Base-by-base conservation (phyloP, 352 stramenopile genomes). In the Paralagenidium karlingii region DNA sequence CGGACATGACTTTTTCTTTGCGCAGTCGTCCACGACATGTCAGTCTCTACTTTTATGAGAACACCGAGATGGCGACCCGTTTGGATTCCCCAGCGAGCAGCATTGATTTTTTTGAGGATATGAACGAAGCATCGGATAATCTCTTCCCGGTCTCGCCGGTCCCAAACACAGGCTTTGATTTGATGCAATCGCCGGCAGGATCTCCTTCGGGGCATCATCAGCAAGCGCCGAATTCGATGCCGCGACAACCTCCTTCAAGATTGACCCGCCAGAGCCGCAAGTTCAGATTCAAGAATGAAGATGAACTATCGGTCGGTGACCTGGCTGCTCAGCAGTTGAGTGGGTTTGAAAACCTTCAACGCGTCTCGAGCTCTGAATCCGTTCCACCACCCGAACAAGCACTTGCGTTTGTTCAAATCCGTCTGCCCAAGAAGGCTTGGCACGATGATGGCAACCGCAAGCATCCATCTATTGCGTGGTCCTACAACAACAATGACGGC, bases 351-450 rank as follows among this genome's bases (percentile, higher is more conserved):
- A n/a, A 83, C 13, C 60, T 62, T 1, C 67, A 82, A 34, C 60
- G 56, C 8, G 69, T 84, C 22, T 82, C 60, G n/a, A n/a, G n/a
- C n/a, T n/a, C n/a, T n/a, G n/a, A n/a, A n/a, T n/a, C n/a, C n/a
- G n/a, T n/a, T n/a, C n/a, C n/a, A n/a, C n/a, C 43, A 58, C 0
- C 40, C 49, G 1, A 55, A 57, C 3, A 45, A 68, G 18, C 55
- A 63, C 2, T 59, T 69, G 10, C 74, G 67, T 3, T 65, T n/a
- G 59, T 87, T 2, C 71, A 88, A 29, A 91, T 91, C 43, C 78
- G 73, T 30, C 78, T 91, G 27, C 78, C 78, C 15, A 81, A 78
- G 34, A 88, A 88, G 53, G 75, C 76, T 11, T 91, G 78, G 78
- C 68, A 71, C 15, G 62, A 73, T 12, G 60, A 85, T 27, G 70